These are phyloP conservation scores for Vaccinium myrtillus DNA, from an alignment of 148 eudicot genomes.

Conservation along the genomic window DNA sequence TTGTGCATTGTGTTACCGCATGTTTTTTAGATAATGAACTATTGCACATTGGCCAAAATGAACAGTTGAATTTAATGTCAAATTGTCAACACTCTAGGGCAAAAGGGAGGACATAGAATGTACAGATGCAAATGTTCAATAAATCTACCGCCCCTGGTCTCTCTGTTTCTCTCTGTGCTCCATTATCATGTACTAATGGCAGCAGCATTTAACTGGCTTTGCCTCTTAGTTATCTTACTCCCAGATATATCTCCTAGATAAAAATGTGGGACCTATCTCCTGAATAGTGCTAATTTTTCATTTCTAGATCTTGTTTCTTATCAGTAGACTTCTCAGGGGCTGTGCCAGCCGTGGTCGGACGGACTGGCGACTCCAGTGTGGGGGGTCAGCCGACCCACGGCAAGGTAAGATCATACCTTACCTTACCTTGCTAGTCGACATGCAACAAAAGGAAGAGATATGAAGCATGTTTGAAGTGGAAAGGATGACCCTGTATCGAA, in stretches of 20 bases:
- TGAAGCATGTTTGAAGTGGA: neutral
- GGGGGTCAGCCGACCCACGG: too few relatives aligned
- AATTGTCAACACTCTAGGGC: neutral
- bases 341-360: neutral
- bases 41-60: neutral
- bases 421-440: neutral
- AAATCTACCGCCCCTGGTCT: neutral
- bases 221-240: neutral
- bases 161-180: neutral
- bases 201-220: neutral
- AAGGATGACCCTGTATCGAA: neutral
- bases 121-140: neutral
- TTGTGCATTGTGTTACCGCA: neutral
- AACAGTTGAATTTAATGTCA: neutral
- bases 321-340: neutral
- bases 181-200: neutral
- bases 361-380: too few relatives aligned
- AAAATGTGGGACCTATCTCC: neutral
- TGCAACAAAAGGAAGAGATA: neutral
- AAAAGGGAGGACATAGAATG: neutral
- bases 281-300: neutral
- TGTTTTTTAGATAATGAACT: too few relatives aligned
- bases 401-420: too few relatives aligned
- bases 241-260: neutral
- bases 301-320: slow-evolving; percentile 1